Conservation (phyloP, 169 alveolate genomes). For the Plasmodium ovale region DNA sequence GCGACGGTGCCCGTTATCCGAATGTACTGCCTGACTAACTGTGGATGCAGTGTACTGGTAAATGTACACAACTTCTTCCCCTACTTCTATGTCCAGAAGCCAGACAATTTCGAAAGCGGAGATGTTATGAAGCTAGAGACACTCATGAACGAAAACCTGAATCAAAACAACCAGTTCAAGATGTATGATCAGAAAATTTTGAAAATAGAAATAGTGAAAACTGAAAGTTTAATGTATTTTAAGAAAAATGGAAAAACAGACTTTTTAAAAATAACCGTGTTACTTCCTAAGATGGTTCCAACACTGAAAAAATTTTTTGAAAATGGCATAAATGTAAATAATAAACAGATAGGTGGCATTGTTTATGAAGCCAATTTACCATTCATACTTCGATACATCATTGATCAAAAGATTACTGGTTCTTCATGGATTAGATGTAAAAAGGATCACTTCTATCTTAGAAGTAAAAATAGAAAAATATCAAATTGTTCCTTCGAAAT, state of each 20-base stretch:
- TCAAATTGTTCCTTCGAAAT: constrained; percentile 81
- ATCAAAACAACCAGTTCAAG: constrained; percentile 79
- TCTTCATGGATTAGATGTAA: constrained; percentile 95
- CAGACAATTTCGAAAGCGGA: constrained; percentile 74
- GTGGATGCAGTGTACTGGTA: constrained; percentile 79
- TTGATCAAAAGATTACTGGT: constrained; percentile 96
- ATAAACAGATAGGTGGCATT: constrained; percentile 76
- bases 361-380: constrained; percentile 97
- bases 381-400: constrained; percentile 96
- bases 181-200: constrained; percentile 80
- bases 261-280: constrained; percentile 87
- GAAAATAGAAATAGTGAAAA: constrained; percentile 78
- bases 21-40: constrained; percentile 80
- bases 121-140: constrained; percentile 76
- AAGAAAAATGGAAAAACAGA: constrained; percentile 80
- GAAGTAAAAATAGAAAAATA: constrained; percentile 38
- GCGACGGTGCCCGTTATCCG: constrained; percentile 76
- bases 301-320: constrained; percentile 87
- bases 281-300: constrained; percentile 89
- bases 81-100: constrained; percentile 84
- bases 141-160: constrained; percentile 77
- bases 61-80: constrained; percentile 81
- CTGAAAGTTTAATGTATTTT: constrained; percentile 85
- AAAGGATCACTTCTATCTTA: constrained; percentile 69
- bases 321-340: constrained; percentile 79